Evolutionary conservation across 2,329 filamentous ascomycete genomes (phyloP).

Genomic region (Clonostachys chloroleuca): DNA sequence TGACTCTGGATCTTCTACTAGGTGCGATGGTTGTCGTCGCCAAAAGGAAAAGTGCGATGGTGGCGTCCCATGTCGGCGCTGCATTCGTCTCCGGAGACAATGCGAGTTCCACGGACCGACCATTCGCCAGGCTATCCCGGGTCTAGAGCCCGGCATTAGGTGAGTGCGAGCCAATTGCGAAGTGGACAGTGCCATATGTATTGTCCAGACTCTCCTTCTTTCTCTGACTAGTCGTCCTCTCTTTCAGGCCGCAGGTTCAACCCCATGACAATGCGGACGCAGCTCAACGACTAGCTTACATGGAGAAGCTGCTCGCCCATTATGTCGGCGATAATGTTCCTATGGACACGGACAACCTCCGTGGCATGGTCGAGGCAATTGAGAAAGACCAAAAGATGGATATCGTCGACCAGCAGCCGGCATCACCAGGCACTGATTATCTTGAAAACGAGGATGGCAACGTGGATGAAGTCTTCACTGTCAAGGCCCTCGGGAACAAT

Average conservation of each 20-base stretch:
- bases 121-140: background rate
- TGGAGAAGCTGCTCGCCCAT: conserved; percentile 43
- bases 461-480: conserved; percentile 32
- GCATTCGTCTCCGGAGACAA: conserved; percentile 42
- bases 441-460: background rate
- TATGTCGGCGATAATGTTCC: conserved; percentile 31
- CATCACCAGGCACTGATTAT: no score
- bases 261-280: background rate
- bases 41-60: conserved; percentile 54
- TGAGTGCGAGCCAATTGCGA: conserved; percentile 15
- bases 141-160: background rate
- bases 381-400: no score
- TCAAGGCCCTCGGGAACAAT: conserved; percentile 31
- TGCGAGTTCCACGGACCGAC: conserved; percentile 35
- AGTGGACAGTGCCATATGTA: conserved; percentile 14
- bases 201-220: background rate
- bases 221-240: background rate
- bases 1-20: conserved; percentile 10
- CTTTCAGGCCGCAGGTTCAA: background rate
- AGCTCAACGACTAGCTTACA: conserved; percentile 10
- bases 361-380: no score
- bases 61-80: conserved; percentile 48
- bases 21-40: conserved; percentile 48
- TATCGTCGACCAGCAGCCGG: no score
- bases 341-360: no score